Evolutionary conservation across 257 asterid species (phyloP).

Genomic region (Ophiorrhiza pumila): DNA sequence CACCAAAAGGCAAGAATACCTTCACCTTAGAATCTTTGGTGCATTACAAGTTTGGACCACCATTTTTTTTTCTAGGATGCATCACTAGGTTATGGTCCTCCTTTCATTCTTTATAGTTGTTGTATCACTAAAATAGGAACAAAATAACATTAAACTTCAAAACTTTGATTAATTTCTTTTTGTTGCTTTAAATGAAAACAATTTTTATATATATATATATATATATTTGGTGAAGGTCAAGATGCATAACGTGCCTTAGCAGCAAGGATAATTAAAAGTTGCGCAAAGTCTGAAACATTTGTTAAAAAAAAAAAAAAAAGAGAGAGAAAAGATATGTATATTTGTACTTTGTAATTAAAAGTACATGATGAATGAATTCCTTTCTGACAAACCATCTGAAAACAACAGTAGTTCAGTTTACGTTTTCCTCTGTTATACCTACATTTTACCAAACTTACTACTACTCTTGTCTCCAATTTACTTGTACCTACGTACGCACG

Average conservation of each 20-base stretch:
- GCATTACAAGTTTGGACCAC: not conserved
- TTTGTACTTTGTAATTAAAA: no score
- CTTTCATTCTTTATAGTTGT: no score
- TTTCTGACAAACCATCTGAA: conserved; percentile 4
- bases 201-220: no score
- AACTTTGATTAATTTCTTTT: no score
- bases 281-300: not conserved
- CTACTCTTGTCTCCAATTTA: not conserved
- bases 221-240: no score
- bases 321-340: no score
- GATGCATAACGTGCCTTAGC: no score
- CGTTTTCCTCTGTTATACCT: not conserved
- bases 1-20: not conserved
- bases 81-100: not conserved
- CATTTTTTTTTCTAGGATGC: not conserved
- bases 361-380: no score
- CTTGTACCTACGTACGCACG: not conserved
- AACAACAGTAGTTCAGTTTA: not conserved
- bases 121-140: not conserved
- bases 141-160: not conserved
- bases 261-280: no score
- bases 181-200: no score
- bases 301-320: no score
- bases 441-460: not conserved
- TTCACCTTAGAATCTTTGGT: no score